Base-by-base conservation (phyloP, 2,329 filamentous ascomycete species). In the Penicillium italicum region DNA sequence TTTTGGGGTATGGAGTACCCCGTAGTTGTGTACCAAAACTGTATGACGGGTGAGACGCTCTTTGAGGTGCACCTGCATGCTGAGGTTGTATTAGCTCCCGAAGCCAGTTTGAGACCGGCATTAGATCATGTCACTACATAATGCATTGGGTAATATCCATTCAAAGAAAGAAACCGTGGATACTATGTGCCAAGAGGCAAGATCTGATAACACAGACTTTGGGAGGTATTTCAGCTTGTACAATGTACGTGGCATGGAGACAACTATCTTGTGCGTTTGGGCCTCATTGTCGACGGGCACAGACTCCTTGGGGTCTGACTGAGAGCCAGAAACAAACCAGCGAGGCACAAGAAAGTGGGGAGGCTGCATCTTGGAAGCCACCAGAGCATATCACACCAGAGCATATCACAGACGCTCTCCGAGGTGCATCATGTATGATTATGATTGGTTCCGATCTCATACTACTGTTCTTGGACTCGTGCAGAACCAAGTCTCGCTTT, bases 361-460 rank as follows among this genome's bases (percentile, higher is more conserved):
- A 52, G 49, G n/a, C 44, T 56, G 56, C 58, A 57, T 48, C 38
- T 41, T 57, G 41, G 26, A 59, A 56, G 55, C 50, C 61, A 55
- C 53, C 37, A 51, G 51, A 55, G 56, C 55, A 63, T 63, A 60
- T 62, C 58, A 61, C 56, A 55, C 53, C 37, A 51, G 51, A 55
- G 56, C 55, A 63, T 63, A 60, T 62, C 58, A 61, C 56, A 55
- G 60, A 59, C 57, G 58, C 52, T 61, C 53, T 42, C 41, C 38
- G 30, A 53, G 18, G 55, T 61, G 50, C 52, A 62, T 41, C 14
- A 30, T 41, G 53, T 36, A 50, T 28, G 33, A 40, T 49, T 51
- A 50, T 58, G 22, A 58, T 64, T 63, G 54, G 57, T 26, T 34
- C 6, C 20, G 46, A 49, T 45, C 46, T 30, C 9, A 45, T 57